Percentiles rank a stretch among this genome's conserved stretches.
These are phyloP conservation scores for Xylaria castorea DNA, from an alignment of 495 filamentous ascomycete genomes.

Conservation along the genomic window DNA sequence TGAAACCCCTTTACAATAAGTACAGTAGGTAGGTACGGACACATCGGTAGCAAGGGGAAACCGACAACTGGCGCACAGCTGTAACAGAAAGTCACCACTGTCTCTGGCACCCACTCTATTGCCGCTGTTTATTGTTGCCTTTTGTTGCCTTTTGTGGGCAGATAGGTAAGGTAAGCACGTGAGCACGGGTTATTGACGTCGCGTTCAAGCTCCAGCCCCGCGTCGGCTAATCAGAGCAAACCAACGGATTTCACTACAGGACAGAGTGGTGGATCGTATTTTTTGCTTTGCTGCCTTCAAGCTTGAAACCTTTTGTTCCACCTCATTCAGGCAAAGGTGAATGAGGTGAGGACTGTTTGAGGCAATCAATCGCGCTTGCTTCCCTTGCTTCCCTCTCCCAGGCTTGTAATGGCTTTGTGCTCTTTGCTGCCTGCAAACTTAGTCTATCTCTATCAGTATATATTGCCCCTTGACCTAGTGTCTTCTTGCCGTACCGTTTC, in stretches of 20 bases:
- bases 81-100: background rate
- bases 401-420: slow-evolving; percentile 9
- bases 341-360: background rate
- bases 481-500: background rate
- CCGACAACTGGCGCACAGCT: background rate
- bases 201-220: slow-evolving; percentile 16
- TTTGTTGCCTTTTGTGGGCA: slow-evolving; percentile 15
- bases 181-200: slow-evolving; percentile 26
- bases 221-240: slow-evolving; percentile 24
- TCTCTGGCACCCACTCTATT: background rate
- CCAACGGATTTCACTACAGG: background rate
- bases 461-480: background rate
- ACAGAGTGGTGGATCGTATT: background rate
- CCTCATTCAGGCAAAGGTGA: background rate
- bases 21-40: background rate
- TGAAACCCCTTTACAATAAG: slow-evolving; percentile 11
- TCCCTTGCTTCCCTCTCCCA: background rate
- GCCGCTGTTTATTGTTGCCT: no score
- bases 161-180: background rate
- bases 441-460: background rate
- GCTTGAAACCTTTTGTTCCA: background rate
- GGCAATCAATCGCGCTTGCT: background rate
- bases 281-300: slow-evolving; percentile 10
- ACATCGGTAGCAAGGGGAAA: background rate
- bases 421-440: slow-evolving; percentile 24